Conservation (phyloP, 1,139 yeast species). For the Hyphopichia wangnamkhiaoensis region DNA sequence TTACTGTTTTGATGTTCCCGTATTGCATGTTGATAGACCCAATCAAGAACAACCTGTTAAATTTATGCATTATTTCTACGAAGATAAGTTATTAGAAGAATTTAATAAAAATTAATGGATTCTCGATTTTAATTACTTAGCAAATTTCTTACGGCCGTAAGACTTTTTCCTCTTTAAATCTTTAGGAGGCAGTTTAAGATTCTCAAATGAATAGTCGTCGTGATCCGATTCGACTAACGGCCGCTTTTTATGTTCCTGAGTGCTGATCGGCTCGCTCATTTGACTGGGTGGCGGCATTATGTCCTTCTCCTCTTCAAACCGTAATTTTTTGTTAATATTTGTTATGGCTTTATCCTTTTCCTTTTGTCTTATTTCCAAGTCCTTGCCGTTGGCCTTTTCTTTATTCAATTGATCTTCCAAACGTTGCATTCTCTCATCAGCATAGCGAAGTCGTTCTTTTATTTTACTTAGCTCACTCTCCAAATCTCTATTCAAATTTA, state of each 20-base stretch:
- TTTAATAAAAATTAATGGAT: conserved; percentile 22
- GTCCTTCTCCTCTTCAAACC: neutral
- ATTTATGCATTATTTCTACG: conserved; percentile 75
- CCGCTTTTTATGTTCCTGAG: too few relatives aligned
- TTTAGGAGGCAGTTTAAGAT: conserved; percentile 3
- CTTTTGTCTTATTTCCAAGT: neutral
- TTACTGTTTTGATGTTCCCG: conserved; percentile 91
- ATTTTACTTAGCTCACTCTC: neutral
- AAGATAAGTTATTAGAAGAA: conserved; percentile 56
- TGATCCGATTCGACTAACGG: neutral
- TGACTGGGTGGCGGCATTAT: too few relatives aligned
- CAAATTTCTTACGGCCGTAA: conserved; percentile 1
- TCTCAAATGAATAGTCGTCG: conserved; percentile 6
- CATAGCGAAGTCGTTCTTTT: neutral
- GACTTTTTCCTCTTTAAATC: conserved; percentile 1
- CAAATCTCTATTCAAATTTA: neutral
- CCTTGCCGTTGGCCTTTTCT: neutral
- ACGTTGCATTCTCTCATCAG: neutral
- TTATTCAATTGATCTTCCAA: neutral
- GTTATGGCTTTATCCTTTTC: neutral
- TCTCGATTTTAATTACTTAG: too few relatives aligned
- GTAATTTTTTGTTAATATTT: neutral
- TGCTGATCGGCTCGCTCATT: too few relatives aligned
- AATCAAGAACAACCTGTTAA: conserved; percentile 51
- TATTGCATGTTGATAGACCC: conserved; percentile 65